These are phyloP conservation scores for Fraxinus baroniana DNA, from an alignment of 305 asterid genomes.

Conservation along the genomic window DNA sequence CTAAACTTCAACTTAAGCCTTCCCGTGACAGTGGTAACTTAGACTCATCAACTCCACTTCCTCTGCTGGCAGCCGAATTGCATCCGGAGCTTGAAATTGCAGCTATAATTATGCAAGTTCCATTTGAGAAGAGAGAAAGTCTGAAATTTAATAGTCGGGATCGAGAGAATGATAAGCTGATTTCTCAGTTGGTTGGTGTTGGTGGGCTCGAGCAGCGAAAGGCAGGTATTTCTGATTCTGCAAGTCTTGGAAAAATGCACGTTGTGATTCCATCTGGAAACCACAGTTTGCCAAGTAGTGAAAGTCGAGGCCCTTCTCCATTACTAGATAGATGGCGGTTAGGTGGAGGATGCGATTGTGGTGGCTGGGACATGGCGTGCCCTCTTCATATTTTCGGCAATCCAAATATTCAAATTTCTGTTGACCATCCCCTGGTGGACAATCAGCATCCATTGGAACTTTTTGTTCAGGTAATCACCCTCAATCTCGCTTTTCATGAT, in stretches of 20 bases:
- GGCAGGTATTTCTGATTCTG: conserved; percentile 25
- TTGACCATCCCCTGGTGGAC: conserved; percentile 40
- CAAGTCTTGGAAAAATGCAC: conserved; percentile 46
- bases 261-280: conserved; percentile 83
- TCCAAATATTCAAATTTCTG: conserved; percentile 40
- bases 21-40: conserved; percentile 24
- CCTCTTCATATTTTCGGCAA: conserved; percentile 64
- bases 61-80: conserved; percentile 45
- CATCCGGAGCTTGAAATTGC: conserved; percentile 67
- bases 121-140: conserved; percentile 73
- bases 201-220: conserved; percentile 22
- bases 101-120: conserved; percentile 67
- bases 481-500: neutral
- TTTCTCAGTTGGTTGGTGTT: conserved; percentile 9
- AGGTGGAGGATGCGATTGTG: conserved; percentile 97
- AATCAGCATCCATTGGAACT: conserved; percentile 49
- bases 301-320: conserved; percentile 65
- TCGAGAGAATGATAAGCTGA: conserved; percentile 33
- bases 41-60: conserved; percentile 30
- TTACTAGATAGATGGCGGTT: conserved; percentile 86
- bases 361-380: conserved; percentile 98
- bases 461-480: conserved; percentile 65
- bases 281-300: conserved; percentile 71
- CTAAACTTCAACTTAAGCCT: conserved; percentile 30
- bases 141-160: conserved; percentile 55